phyloP scores from a whole-genome alignment of 2,329 filamentous ascomycete genomes.

The Pseudogymnoascus destructans region DNA sequence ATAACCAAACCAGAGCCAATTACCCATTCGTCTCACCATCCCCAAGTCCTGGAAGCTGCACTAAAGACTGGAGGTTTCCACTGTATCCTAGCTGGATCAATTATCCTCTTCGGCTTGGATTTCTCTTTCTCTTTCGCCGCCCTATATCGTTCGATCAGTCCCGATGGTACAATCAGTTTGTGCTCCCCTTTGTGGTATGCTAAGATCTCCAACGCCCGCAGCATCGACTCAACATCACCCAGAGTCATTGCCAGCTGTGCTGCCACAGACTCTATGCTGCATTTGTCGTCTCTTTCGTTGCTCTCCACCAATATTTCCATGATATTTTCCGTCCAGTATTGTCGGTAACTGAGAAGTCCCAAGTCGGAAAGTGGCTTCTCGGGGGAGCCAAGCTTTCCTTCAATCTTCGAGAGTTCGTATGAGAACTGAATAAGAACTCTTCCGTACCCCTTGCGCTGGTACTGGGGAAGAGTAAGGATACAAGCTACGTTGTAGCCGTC shows the following conservation, averaged over 20 bases:
- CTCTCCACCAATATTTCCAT: conserved; percentile 70
- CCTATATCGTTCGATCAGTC: conserved; percentile 52
- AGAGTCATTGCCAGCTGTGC: conserved; percentile 83
- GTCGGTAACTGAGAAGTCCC: conserved; percentile 82
- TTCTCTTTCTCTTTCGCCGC: conserved; percentile 67
- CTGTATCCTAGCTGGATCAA: conserved; percentile 66
- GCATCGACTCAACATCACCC: conserved; percentile 85
- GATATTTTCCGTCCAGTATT: conserved; percentile 95
- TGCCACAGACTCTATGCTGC: conserved; percentile 78
- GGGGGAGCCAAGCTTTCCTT: conserved; percentile 87
- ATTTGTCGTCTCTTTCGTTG: conserved; percentile 53
- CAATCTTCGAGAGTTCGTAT: conserved; percentile 90
- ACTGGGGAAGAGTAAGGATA: conserved; percentile 92
- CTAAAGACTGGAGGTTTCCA: conserved; percentile 97
- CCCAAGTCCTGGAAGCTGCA: conserved; percentile 83
- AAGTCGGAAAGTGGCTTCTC: conserved; percentile 94
- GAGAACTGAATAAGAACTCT: conserved; percentile 92
- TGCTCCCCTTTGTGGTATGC: conserved; percentile 93
- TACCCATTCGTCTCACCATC: conserved; percentile 48
- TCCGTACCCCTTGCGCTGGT: conserved; percentile 88
- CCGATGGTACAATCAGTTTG: conserved; percentile 83
- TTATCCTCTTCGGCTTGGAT: conserved; percentile 59
- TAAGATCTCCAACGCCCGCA: conserved; percentile 90
- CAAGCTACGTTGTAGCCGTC: conserved; percentile 97
- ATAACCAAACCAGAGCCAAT: not conserved